phyloP scores from a whole-genome alignment of 768 basidiomycete species.

The Cyclocybe aegerita region DNA sequence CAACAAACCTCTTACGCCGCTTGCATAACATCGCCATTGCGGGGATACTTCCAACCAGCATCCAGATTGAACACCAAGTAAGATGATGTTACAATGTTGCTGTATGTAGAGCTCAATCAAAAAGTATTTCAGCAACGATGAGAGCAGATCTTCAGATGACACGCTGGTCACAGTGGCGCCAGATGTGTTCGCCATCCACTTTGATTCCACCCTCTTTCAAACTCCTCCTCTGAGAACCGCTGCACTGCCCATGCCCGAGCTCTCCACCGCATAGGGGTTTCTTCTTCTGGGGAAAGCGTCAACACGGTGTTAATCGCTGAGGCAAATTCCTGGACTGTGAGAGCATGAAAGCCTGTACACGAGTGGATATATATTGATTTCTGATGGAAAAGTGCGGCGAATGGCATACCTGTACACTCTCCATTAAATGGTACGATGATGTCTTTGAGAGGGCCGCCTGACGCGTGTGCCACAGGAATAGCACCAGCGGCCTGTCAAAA shows the following conservation, averaged over 20 bases:
- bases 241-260: conserved; percentile 72
- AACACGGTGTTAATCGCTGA: conserved; percentile 63
- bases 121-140: too few relatives aligned
- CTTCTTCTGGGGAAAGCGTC: conserved; percentile 51
- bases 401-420: conserved; percentile 57
- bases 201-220: conserved; percentile 72
- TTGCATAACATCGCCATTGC: too few relatives aligned
- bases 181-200: conserved; percentile 55
- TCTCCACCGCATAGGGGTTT: conserved; percentile 61
- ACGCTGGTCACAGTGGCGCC: too few relatives aligned
- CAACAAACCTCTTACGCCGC: too few relatives aligned
- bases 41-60: too few relatives aligned
- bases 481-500: conserved; percentile 81
- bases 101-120: too few relatives aligned
- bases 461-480: conserved; percentile 89
- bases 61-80: too few relatives aligned
- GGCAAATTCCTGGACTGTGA: conserved; percentile 62
- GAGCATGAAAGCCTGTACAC: conserved; percentile 75
- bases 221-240: conserved; percentile 75
- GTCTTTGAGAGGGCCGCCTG: conserved; percentile 88
- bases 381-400: neutral
- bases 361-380: neutral
- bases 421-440: conserved; percentile 83
- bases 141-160: too few relatives aligned
- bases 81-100: too few relatives aligned